These are phyloP conservation scores for Tetrastigma voinierianum DNA, from an alignment of 164 flowering plant genomes.

Conservation along the genomic window DNA sequence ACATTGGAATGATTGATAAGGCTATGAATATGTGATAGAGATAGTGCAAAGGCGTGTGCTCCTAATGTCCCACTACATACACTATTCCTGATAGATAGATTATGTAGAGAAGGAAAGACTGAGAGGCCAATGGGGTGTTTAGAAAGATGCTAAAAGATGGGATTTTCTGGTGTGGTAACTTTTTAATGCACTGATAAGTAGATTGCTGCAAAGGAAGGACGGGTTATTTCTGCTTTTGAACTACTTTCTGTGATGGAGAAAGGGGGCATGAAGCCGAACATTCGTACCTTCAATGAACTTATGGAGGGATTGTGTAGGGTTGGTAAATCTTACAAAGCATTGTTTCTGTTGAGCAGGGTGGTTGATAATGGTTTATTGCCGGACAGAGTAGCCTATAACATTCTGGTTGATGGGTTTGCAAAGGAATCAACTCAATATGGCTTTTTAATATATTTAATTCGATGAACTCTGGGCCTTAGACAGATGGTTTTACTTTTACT, in stretches of 20 bases:
- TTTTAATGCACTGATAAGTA: slow-evolving; percentile 31
- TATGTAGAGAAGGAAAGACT: slow-evolving; percentile 25
- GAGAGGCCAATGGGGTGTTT: slow-evolving; percentile 33
- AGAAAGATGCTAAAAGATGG: slow-evolving; percentile 31
- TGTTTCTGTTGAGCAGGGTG: slow-evolving; percentile 18
- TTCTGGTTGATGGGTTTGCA: slow-evolving; percentile 31
- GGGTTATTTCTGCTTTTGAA: slow-evolving; percentile 24
- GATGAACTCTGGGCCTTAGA: slow-evolving; percentile 19
- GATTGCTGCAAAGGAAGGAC: slow-evolving; percentile 26
- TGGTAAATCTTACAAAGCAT: slow-evolving; percentile 19
- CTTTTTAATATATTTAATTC: slow-evolving; percentile 19
- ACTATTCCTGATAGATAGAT: slow-evolving; percentile 29
- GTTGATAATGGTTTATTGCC: slow-evolving; percentile 25
- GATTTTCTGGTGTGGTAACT: slow-evolving; percentile 24
- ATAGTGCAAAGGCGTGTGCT: slow-evolving; percentile 13
- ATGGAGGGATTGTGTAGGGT: slow-evolving; percentile 36
- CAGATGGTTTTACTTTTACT: no score
- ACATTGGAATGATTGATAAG: slow-evolving; percentile 14
- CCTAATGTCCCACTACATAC: slow-evolving; percentile 33
- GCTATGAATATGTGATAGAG: slow-evolving; percentile 33
- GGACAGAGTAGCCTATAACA: slow-evolving; percentile 23
- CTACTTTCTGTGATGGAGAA: slow-evolving; percentile 30
- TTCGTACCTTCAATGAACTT: slow-evolving; percentile 32
- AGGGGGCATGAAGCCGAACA: slow-evolving; percentile 23
- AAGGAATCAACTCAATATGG: slow-evolving; percentile 25